Base-by-base conservation (phyloP, 352 stramenopile species). In the Phytophthora fragariae region DNA sequence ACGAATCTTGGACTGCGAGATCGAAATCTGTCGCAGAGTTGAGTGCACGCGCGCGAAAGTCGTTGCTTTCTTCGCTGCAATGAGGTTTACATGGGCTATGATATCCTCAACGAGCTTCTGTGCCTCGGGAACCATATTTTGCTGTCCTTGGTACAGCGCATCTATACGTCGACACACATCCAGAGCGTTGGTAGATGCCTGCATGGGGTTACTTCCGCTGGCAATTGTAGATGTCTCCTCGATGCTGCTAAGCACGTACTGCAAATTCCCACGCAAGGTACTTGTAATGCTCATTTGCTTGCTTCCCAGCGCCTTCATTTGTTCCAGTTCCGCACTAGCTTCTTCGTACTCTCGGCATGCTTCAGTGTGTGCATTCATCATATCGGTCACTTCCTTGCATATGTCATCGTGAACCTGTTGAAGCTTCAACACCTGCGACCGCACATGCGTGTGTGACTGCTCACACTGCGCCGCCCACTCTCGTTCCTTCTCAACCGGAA, bases 121-220 rank as follows among this genome's bases (percentile, higher is more conserved):
- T 29, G 86, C 80, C 1, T 84, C 75, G 31, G 89, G 90, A 14
- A 97, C 88, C 84, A 92, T 84, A 54, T 92, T 87, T 54, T 90
- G 84, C 63, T 97, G 90, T 35, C 84, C 74, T 65, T 88, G 87
- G 44, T 93, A 90, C 31, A 97, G 66, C 55, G 89, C 84, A 60
- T 97, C 90, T 27, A 97, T 89, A 8, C 86, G 83, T 29, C 90
- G 88, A 73, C 85, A 97, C n/a, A 93, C 82, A 63, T 97, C 90
- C 14, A 97, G 73, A 41, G 87, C 84, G 44, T 82, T 87, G 3
- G 87, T 88, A 1, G 90, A 97, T 19, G 86, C 88, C 62, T 92
- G 87, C 88, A 97, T 93, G n/a, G 76, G 82, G 61, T 85, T 90
- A 65, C 75, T 85, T 55, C 77, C 75, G 29, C 74, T 80, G 58